Evolutionary conservation across 2,329 filamentous ascomycete species (phyloP), one percentile per base, ranked within the genome.

Genomic region (Grosmannia clavigera): DNA sequence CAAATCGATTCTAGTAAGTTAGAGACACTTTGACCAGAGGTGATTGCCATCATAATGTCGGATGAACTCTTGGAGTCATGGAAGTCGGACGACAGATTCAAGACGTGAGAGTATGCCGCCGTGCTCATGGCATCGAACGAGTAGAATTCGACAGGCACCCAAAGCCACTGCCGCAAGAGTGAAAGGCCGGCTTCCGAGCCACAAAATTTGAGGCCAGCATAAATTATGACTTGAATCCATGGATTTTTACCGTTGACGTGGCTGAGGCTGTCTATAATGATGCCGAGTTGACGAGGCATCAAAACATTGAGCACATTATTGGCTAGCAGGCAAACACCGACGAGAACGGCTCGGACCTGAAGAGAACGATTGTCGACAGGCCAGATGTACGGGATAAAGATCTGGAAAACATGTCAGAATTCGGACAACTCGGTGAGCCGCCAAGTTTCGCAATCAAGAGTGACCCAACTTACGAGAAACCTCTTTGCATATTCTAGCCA

Each of bases 341-440:
- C 85, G 4, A 88, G 76, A 12, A 81, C 73, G 25, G 88, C 81
- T 59, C 85, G 84, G 22, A 87, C 70, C 69, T 94, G 88, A 22
- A 94, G 78, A 16, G 74, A 70, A 58, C 76, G 79, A 66, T 87
- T 81, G 51, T 84, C 80, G 58, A 82, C 79, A 0, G 91, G 90
- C 83, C 88, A 92, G 25, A 95, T 76, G 67, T 90, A 88, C 0
- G 88, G 89, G 33, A 92, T 75, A 69, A 95, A 86, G 43, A 92
- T 74, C 82, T 86, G 60, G 1, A 27, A 5, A 35, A 9, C 16
- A 11, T 22, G 55, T 62, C 43, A 62, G 55, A 46, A 12, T 14
- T 25, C 22, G 60, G 16, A 40, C 35, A 10, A n/a, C n/a, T 2
- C 35, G 38, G 19, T 16, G 19, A 19, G 27, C 14, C 11, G 29